Conservation (phyloP, 768 basidiomycete genomes). For the Kwoniella dendrophila region DNA sequence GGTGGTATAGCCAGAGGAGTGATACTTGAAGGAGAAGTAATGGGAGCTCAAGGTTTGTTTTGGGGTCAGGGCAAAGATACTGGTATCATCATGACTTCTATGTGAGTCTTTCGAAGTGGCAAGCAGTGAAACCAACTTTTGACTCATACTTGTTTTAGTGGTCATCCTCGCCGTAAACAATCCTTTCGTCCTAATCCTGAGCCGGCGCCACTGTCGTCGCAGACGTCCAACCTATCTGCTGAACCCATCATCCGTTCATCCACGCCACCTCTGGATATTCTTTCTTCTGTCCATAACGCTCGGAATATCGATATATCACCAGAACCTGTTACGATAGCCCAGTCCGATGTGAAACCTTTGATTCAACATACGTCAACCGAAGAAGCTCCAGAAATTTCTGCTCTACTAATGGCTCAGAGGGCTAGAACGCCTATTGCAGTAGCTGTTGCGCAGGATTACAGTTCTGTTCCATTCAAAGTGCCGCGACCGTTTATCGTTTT, state of each 20-base stretch:
- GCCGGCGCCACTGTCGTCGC: no score
- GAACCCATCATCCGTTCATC: slow-evolving; percentile 4
- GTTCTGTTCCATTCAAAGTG: slow-evolving; percentile 41
- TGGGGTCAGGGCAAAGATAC: slow-evolving; percentile 40
- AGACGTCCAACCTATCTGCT: no score
- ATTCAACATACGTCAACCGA: background rate
- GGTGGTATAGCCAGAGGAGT: slow-evolving; percentile 49
- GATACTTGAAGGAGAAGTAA: slow-evolving; percentile 42
- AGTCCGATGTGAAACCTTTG: background rate
- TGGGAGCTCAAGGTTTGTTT: slow-evolving; percentile 27
- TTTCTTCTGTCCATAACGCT: slow-evolving; percentile 1
- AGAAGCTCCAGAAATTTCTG: slow-evolving; percentile 41
- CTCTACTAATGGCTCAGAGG: slow-evolving; percentile 42
- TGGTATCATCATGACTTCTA: slow-evolving; percentile 36
- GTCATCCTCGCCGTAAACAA: slow-evolving; percentile 13
- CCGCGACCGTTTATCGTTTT: slow-evolving; percentile 45
- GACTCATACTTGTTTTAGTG: slow-evolving; percentile 1
- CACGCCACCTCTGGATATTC: slow-evolving; percentile 17
- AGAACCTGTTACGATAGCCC: background rate
- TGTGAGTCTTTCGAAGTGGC: slow-evolving; percentile 40
- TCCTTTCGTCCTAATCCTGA: no score
- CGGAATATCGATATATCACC: no score
- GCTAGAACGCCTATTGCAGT: slow-evolving; percentile 45
- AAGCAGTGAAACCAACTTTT: no score
- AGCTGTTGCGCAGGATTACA: slow-evolving; percentile 48